These are phyloP conservation scores for Penicillium malachiteum DNA, from an alignment of 495 filamentous ascomycete species.

Conservation along the genomic window DNA sequence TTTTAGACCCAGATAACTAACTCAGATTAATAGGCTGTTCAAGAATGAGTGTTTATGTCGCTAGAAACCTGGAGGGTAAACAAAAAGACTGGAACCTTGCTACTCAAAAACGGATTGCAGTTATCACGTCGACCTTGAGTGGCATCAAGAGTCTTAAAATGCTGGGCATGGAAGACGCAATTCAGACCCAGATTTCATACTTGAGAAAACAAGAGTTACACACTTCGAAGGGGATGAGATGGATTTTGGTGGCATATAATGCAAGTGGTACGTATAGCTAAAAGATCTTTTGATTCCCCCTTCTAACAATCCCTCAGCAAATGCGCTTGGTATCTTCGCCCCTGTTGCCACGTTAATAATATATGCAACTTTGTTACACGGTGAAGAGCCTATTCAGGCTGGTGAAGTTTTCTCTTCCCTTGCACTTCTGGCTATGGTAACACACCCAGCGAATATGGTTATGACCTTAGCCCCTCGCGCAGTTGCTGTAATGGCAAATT, in stretches of 20 bases:
- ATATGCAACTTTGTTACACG: background rate
- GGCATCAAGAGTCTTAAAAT: slow-evolving; percentile 58
- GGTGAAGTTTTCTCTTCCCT: slow-evolving; percentile 50
- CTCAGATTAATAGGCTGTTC: slow-evolving; percentile 11
- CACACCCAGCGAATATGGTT: slow-evolving; percentile 45
- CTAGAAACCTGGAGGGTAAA: slow-evolving; percentile 26
- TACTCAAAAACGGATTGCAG: slow-evolving; percentile 51
- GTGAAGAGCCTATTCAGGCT: slow-evolving; percentile 28
- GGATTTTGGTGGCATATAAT: slow-evolving; percentile 44
- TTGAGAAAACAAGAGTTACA: slow-evolving; percentile 46
- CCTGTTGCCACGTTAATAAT: background rate
- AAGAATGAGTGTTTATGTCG: slow-evolving; percentile 22
- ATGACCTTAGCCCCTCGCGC: slow-evolving; percentile 33
- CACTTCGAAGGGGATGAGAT: slow-evolving; percentile 36
- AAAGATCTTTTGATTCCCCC: background rate
- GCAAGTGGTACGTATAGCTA: slow-evolving; percentile 35
- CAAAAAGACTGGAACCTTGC: slow-evolving; percentile 46
- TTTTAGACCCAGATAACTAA: too few species aligned
- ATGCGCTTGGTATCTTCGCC: background rate
- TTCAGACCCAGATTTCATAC: slow-evolving; percentile 22
- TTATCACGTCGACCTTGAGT: slow-evolving; percentile 44
- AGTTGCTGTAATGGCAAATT: slow-evolving; percentile 44
- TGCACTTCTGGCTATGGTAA: slow-evolving; percentile 50
- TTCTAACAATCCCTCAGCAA: background rate
- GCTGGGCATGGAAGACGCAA: slow-evolving; percentile 45